A percentile compares a stretch with the other conserved stretches of the same genome.
Conservation (phyloP, 805 yeast genomes). For the Scheffersomyces coipomensis region DNA sequence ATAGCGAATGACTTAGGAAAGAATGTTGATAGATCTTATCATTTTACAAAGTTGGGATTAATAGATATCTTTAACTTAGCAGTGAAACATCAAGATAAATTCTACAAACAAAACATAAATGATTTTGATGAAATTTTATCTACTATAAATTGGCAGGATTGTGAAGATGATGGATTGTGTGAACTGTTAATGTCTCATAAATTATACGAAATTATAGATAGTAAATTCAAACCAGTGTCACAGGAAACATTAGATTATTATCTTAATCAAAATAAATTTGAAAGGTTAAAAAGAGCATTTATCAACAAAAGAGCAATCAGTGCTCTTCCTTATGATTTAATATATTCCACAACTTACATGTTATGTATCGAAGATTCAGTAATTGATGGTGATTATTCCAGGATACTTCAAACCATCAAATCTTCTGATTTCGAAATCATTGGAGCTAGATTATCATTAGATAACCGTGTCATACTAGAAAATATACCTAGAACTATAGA, state of each 20-base stretch:
- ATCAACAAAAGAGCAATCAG: constrained; percentile 7
- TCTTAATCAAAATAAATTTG: constrained; percentile 2
- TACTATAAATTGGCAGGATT: constrained; percentile 7
- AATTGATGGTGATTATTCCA: constrained; percentile 19
- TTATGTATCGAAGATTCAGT: constrained; percentile 31
- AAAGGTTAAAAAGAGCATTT: constrained; percentile 1
- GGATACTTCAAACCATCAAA: constrained; percentile 20
- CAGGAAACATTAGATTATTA: constrained; percentile 2
- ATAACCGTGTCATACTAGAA: constrained; percentile 9
- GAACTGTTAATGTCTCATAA: constrained; percentile 5
- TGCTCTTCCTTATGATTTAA: constrained; percentile 29
- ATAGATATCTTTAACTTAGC: constrained; percentile 31
- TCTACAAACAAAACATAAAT: background rate
- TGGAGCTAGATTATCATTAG: constrained; percentile 22
- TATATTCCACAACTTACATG: constrained; percentile 21
- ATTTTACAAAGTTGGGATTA: constrained; percentile 27
- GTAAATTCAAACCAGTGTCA: background rate
- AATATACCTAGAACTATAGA: constrained; percentile 9
- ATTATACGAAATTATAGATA: constrained; percentile 5
- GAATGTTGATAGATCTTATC: constrained; percentile 22
- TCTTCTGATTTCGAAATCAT: constrained; percentile 22
- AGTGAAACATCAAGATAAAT: constrained; percentile 7
- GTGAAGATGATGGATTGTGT: constrained; percentile 11
- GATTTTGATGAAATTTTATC: constrained; percentile 3
- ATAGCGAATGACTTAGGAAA: constrained; percentile 7